Base-by-base conservation (phyloP, 1,284 basidiomycete genomes). In the Tetrapyrgos nigripes region DNA sequence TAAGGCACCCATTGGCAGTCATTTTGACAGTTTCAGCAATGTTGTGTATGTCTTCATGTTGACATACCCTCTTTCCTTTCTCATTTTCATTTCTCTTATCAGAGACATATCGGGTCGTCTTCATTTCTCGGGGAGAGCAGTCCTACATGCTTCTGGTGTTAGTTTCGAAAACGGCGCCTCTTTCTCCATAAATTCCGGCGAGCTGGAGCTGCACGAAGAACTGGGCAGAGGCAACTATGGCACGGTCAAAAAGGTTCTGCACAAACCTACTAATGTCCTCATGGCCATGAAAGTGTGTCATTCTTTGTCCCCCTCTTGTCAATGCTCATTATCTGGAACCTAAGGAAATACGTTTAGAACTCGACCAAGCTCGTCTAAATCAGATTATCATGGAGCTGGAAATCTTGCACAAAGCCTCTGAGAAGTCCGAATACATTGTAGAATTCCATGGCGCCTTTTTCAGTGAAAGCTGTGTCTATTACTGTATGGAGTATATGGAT, bases 401-500 rank as follows among this genome's bases (percentile, higher is more conserved):
- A 72, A 93, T 99, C 65, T 85, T 99, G 26, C 97, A 99, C 76
- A 92, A 96, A 28, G 37, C 56, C 3, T 57, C 62, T 29, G 97
- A 96, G 3, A 85, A 91, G 26, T 89, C 92, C 13, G 91, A 92
- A 5, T 89, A 94, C 72, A 98, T 99, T 64, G 94, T 99, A 70
- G 97, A 98, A 66, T 99, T 99, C 68, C 98, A 97, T 74, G 97
- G 97, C 46, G 97, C 97, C 2, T 99, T 99, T 80, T 98, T 98
- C 74, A 96, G 98, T 74, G 97, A 99, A 74, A 94, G 92, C 24
- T 99, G 93, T 75, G 97, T 99, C 35, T 98, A 98, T 77, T 98
- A 98, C 76, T 98, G 97, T 78, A 98, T 99, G 96, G 97, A 99
- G 79, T 95, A 91, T 76, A 98, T 99, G 97, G 96, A 99, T 70